These are phyloP conservation scores for Sporothrix inflata DNA, from an alignment of 2,329 filamentous ascomycete genomes.

Conservation along the genomic window DNA sequence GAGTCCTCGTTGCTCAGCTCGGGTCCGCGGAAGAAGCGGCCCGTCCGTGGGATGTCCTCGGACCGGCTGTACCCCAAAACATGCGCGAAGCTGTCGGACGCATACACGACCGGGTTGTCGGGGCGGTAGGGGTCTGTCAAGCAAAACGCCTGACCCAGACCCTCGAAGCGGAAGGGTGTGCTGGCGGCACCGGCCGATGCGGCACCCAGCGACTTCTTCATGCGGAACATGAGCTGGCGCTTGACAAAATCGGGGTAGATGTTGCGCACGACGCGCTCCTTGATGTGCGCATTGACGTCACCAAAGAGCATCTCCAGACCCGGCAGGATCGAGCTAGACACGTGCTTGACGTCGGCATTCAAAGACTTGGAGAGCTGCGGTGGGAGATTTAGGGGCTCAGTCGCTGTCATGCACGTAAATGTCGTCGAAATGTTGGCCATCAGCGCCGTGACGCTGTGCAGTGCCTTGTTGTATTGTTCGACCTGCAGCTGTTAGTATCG, in stretches of 20 bases:
- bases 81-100: conserved; percentile 54
- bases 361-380: conserved; percentile 46
- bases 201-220: conserved; percentile 50
- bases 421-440: conserved; percentile 44
- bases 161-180: conserved; percentile 39
- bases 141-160: conserved; percentile 62
- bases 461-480: conserved; percentile 48
- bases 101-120: conserved; percentile 56
- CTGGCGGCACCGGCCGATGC: conserved; percentile 36
- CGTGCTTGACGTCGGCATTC: conserved; percentile 52
- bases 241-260: conserved; percentile 56
- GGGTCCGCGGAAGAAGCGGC: conserved; percentile 52
- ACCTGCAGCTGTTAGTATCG: conserved; percentile 42
- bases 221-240: conserved; percentile 51
- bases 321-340: conserved; percentile 50
- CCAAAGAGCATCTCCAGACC: conserved; percentile 49
- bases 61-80: conserved; percentile 51
- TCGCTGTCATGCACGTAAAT: conserved; percentile 46
- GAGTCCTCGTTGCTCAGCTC: conserved; percentile 45
- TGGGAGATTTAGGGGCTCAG: conserved; percentile 49
- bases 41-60: conserved; percentile 54
- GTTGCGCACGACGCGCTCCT: conserved; percentile 47
- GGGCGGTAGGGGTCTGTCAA: conserved; percentile 55
- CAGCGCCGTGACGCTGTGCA: conserved; percentile 46
- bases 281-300: conserved; percentile 46